Evolutionary conservation across 176 grass and related monocot species (phyloP), one percentile per base, ranked within the genome.

Genomic region (Carex pumila): DNA sequence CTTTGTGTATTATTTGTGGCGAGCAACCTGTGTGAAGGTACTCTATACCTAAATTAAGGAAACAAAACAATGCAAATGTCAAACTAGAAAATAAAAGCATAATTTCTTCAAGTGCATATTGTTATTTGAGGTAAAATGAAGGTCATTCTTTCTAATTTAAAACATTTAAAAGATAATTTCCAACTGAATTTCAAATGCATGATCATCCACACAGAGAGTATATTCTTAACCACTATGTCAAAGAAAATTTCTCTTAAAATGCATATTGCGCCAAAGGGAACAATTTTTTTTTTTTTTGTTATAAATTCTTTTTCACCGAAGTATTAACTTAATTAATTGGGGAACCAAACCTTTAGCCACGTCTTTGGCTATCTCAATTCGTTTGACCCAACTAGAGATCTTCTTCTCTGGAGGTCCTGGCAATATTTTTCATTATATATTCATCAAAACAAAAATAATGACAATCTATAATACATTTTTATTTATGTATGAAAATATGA

Each of bases 1-100:
- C 95, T 87, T 90, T 91, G 47, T 97, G 95, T 72, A 97, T 92
- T 76, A 97, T 91, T 57, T 90, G 91, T 54, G 95, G 95, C 21
- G 91, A 97, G 87, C 95, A 97, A 50, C 95, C 95, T 1, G 90
- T 94, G 39, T 97, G 95, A 47, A 97, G 92, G 78, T 94, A 97
- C 87, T 97, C 95, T 89, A 97, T 94, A 25, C 92, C 94, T 97
- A 83, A 68, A 22, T 84, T 73, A 10, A 81, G 84, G 4, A 7
- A 0, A 53, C 0, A 53, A 30, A 45, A 86, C 37, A 50, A 12
- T 8, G 43, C 37, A 45, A 71, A 45, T 7, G 6, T 41, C 37
- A 19, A 71, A 71, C 10, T 71, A 45, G 17, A 71, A 43, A 39
- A 39, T 39, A 71, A 71, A 36, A 45, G 15, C 34, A 71, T 71